phyloP scores from a whole-genome alignment of 768 basidiomycete species.

The Psilocybe cubensis region DNA sequence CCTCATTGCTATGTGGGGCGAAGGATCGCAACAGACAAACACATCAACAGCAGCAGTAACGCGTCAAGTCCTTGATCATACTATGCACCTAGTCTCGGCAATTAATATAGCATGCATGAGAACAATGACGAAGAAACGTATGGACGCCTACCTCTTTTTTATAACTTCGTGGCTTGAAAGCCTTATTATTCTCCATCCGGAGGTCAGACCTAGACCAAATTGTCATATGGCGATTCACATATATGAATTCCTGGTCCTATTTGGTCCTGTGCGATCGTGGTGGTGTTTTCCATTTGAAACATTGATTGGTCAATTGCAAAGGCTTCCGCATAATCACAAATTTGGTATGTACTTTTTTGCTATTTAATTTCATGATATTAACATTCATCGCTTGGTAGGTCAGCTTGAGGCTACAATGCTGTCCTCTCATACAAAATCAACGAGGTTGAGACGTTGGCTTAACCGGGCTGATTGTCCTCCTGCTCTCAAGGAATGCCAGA shows the following conservation, averaged over 20 bases:
- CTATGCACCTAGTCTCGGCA: slow-evolving; percentile 17
- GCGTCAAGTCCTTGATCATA: slow-evolving; percentile 20
- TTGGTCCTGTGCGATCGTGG: slow-evolving; percentile 41
- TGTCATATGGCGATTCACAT: slow-evolving; percentile 46
- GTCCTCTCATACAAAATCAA: slow-evolving; percentile 10
- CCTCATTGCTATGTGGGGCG: slow-evolving; percentile 34
- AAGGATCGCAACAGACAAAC: slow-evolving; percentile 27
- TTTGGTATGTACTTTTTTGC: slow-evolving; percentile 19
- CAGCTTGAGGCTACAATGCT: slow-evolving; percentile 23
- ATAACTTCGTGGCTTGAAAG: slow-evolving; percentile 30
- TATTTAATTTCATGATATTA: slow-evolving; percentile 16
- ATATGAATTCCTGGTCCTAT: slow-evolving; percentile 27
- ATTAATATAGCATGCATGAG: neutral
- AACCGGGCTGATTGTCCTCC: slow-evolving; percentile 9
- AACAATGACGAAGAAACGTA: neutral
- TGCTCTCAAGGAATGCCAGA: slow-evolving; percentile 14
- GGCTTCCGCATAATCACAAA: slow-evolving; percentile 18
- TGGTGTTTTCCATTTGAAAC: slow-evolving; percentile 38
- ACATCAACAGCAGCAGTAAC: slow-evolving; percentile 18
- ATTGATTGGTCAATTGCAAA: slow-evolving; percentile 30
- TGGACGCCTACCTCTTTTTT: neutral
- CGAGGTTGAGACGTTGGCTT: slow-evolving; percentile 20
- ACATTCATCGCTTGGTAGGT: slow-evolving; percentile 17
- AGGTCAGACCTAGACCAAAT: slow-evolving; percentile 30
- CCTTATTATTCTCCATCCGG: slow-evolving; percentile 33